Evolutionary conservation across 805 yeast species (phyloP).

Genomic region (Dipodascus geniculatus): DNA sequence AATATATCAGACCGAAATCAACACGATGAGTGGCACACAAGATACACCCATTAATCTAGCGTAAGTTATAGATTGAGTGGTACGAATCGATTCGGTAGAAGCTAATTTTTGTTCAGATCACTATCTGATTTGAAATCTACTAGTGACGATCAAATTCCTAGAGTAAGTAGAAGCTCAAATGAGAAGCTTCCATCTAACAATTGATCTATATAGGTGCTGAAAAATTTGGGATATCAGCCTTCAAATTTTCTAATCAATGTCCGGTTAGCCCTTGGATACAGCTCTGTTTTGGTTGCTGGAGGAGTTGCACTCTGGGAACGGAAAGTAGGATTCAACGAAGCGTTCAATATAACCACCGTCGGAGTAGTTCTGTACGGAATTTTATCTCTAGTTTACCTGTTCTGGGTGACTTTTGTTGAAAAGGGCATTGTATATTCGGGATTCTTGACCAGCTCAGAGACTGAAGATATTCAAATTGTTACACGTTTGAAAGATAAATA

Average conservation of each 20-base stretch:
- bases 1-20: conserved; percentile 3
- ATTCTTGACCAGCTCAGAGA: conserved; percentile 8
- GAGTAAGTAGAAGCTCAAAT: conserved; percentile 9
- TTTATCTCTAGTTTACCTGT: conserved; percentile 15
- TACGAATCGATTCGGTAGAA: background rate
- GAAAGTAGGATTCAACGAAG: conserved; percentile 21
- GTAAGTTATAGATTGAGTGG: background rate
- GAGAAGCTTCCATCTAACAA: background rate
- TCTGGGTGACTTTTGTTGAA: conserved; percentile 20
- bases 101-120: conserved; percentile 14
- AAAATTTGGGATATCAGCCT: conserved; percentile 19
- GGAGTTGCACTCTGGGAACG: conserved; percentile 19
- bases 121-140: conserved; percentile 20
- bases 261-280: conserved; percentile 21
- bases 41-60: background rate
- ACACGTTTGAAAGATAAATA: background rate
- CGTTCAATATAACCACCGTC: conserved; percentile 16
- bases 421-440: conserved; percentile 22
- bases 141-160: conserved; percentile 22
- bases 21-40: background rate
- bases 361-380: conserved; percentile 22
- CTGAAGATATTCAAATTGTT: background rate
- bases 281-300: conserved; percentile 22
- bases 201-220: conserved; percentile 12
- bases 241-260: conserved; percentile 16